phyloP scores from a whole-genome alignment of 1,284 basidiomycete species.

The Naganishia sp. region DNA sequence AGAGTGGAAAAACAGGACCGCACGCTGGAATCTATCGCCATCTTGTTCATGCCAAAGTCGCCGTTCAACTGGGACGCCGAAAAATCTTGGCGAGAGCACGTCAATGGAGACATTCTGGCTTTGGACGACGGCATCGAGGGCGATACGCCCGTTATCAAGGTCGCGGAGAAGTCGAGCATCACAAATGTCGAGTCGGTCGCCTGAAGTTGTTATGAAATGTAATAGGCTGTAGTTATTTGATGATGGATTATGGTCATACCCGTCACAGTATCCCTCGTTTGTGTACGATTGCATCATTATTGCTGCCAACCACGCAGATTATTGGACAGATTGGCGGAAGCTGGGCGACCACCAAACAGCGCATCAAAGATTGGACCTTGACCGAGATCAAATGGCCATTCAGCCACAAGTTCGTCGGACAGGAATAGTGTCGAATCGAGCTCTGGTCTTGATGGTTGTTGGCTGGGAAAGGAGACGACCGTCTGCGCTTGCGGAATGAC shows the following conservation, averaged over 20 bases:
- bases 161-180: constrained; percentile 14
- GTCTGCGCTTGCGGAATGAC: not conserved
- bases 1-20: constrained; percentile 30
- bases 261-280: not conserved
- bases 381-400: constrained; percentile 45
- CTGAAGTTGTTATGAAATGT: not conserved
- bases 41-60: constrained; percentile 37
- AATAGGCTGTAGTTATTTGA: not conserved
- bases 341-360: constrained; percentile 35
- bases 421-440: constrained; percentile 36
- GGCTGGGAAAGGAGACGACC: constrained; percentile 20
- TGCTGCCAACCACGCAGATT: constrained; percentile 2
- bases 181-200: not conserved
- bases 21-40: constrained; percentile 45
- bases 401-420: constrained; percentile 40
- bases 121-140: constrained; percentile 3
- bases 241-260: not conserved
- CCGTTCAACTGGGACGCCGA: constrained; percentile 36
- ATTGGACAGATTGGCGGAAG: constrained; percentile 8
- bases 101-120: constrained; percentile 33
- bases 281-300: not conserved
- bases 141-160: not conserved
- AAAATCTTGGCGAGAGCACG: constrained; percentile 33
- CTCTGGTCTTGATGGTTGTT: constrained; percentile 16
- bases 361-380: constrained; percentile 43